These are phyloP conservation scores for Crucihimalaya himalaica DNA, from an alignment of 345 rosid genomes.

Conservation along the genomic window DNA sequence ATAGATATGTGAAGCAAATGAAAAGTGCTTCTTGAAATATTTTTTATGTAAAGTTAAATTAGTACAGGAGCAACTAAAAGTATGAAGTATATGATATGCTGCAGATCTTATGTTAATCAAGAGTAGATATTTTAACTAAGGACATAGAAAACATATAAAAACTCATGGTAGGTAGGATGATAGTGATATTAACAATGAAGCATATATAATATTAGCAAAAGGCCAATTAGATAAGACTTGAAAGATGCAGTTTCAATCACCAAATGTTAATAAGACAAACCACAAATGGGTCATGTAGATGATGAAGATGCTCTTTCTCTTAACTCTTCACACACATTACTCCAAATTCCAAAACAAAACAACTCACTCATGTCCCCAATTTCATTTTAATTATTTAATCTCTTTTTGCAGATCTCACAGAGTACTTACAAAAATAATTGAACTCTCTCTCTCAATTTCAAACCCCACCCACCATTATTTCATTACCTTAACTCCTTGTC, in stretches of 20 bases:
- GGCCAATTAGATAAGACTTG: slow-evolving; percentile 35
- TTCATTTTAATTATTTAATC: neutral
- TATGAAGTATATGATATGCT: too few relatives aligned
- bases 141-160: neutral
- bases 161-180: slow-evolving; percentile 15
- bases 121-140: neutral
- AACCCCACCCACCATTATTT: slow-evolving; percentile 33
- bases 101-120: too few relatives aligned
- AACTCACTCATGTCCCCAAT: slow-evolving; percentile 33
- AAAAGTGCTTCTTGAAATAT: too few relatives aligned
- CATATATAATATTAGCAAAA: slow-evolving; percentile 9
- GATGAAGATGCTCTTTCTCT: slow-evolving; percentile 39
- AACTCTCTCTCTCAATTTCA: slow-evolving; percentile 4
- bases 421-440: slow-evolving; percentile 27
- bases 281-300: slow-evolving; percentile 22
- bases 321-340: slow-evolving; percentile 26
- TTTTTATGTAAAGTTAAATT: too few relatives aligned
- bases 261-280: slow-evolving; percentile 39
- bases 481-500: slow-evolving; percentile 14
- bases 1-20: too few relatives aligned
- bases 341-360: slow-evolving; percentile 38
- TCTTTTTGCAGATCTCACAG: slow-evolving; percentile 19
- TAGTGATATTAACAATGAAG: neutral
- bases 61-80: too few relatives aligned
- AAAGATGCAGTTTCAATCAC: slow-evolving; percentile 35